Base-by-base conservation (phyloP, 2,329 filamentous ascomycete genomes). In the Coniochaeta sp. region DNA sequence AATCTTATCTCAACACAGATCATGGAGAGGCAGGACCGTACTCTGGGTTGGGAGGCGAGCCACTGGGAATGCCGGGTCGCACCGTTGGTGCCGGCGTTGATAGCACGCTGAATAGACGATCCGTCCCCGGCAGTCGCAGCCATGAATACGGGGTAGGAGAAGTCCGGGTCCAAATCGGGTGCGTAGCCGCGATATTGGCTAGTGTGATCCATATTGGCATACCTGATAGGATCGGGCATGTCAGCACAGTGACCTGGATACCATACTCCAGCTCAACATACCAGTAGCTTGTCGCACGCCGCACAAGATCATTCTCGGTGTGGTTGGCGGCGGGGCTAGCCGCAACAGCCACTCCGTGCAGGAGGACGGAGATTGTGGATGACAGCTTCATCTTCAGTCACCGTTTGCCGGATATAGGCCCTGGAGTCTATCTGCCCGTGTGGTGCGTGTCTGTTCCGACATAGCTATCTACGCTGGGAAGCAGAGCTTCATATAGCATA, bases 41-140 rank as follows among this genome's bases (percentile, higher is more conserved):
- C 72, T 58, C 76, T 70, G 17, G 76, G 76, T 62, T 78, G 74
- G 32, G 74, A 75, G 2, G 75, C 73, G 8, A 78, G 64, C 76
- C 76, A 78, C 58, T 72, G 42, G 2, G 66, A 62, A 36, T 77
- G 68, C 10, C 76, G 71, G 12, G 57, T 67, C 10, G 60, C 67
- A 9, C 72, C 71, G 19, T 70, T 70, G 19, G 70, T 72, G 3
- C 68, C 73, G 38, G 68, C 66, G 57, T 74, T 74, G 64, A 78
- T 77, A 38, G 75, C 75, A 5, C 55, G 61, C 59, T 78, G 74
- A 52, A 78, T 75, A 32, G 66, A 69, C 5, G 65, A 63, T 28
- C 69, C 74, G 60, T 77, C 72, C 3, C 74, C 75, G 0, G 76
- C 59, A 5, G 62, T 68, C 3, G 77, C 75, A 1, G 71, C 66